Percentiles rank a stretch among this genome's conserved stretches.
phyloP scores from a whole-genome alignment of 1,284 basidiomycete species.

The Irpex sp. region DNA sequence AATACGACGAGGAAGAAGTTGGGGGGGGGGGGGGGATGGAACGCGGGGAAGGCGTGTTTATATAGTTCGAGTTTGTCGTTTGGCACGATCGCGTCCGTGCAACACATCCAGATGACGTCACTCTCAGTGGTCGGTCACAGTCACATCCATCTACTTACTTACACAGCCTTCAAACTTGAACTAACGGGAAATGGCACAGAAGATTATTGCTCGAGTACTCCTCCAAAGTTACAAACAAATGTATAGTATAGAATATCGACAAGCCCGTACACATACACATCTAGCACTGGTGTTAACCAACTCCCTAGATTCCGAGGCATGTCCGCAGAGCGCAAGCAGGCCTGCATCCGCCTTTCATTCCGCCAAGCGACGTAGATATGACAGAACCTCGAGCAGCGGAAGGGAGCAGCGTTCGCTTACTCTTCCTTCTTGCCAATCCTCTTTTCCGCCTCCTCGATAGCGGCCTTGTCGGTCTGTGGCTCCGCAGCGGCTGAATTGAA shows the following conservation, averaged over 20 bases:
- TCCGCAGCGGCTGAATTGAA: conserved; percentile 37
- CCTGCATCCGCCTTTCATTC: neutral
- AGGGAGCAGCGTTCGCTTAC: conserved; percentile 9
- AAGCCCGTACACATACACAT: neutral
- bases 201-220: neutral
- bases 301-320: neutral
- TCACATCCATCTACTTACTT: too few species aligned
- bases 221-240: neutral
- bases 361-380: neutral
- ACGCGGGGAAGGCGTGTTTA: neutral
- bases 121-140: neutral
- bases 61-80: neutral
- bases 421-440: conserved; percentile 80
- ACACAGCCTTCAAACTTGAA: too few species aligned
- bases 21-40: neutral
- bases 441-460: conserved; percentile 88
- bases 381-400: neutral
- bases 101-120: neutral
- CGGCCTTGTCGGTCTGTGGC: conserved; percentile 81
- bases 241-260: neutral
- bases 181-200: too few species aligned
- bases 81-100: neutral
- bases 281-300: neutral
- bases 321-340: neutral
- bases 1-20: neutral